These are phyloP conservation scores for Suhomyces choctaworum DNA, from an alignment of 1,139 yeast species.

Conservation along the genomic window DNA sequence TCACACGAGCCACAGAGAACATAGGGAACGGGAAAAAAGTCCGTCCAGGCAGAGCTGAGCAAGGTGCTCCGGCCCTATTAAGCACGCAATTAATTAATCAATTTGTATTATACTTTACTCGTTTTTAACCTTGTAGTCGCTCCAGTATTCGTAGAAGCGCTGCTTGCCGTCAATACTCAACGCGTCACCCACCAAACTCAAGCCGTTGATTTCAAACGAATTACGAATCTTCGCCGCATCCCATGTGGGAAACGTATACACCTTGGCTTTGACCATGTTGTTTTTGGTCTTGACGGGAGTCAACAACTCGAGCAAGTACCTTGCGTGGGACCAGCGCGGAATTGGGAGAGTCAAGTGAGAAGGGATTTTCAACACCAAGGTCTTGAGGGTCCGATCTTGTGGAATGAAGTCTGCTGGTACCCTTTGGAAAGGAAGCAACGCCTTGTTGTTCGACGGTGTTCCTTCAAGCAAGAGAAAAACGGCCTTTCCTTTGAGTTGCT, in stretches of 20 bases:
- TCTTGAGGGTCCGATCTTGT: conserved; percentile 32
- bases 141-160: conserved; percentile 37
- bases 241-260: conserved; percentile 24
- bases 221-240: conserved; percentile 21
- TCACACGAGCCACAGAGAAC: no score
- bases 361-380: conserved; percentile 48
- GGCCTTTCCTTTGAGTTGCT: conserved; percentile 31
- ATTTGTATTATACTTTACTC: no score
- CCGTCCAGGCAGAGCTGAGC: no score
- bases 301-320: conserved; percentile 29
- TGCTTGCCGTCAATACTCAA: conserved; percentile 31
- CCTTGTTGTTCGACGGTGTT: conserved; percentile 66
- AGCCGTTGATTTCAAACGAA: conserved; percentile 32
- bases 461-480: conserved; percentile 64
- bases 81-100: no score
- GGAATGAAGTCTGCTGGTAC: conserved; percentile 14
- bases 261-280: conserved; percentile 26
- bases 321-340: conserved; percentile 24
- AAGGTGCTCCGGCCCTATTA: no score
- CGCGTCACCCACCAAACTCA: conserved; percentile 29
- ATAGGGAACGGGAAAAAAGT: no score
- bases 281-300: conserved; percentile 21
- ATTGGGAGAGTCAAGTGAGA: conserved; percentile 35
- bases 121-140: conserved; percentile 18
- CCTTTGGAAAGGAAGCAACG: conserved; percentile 48